phyloP scores from a whole-genome alignment of 176 grass and related monocot species.

The Zea luxurians region DNA sequence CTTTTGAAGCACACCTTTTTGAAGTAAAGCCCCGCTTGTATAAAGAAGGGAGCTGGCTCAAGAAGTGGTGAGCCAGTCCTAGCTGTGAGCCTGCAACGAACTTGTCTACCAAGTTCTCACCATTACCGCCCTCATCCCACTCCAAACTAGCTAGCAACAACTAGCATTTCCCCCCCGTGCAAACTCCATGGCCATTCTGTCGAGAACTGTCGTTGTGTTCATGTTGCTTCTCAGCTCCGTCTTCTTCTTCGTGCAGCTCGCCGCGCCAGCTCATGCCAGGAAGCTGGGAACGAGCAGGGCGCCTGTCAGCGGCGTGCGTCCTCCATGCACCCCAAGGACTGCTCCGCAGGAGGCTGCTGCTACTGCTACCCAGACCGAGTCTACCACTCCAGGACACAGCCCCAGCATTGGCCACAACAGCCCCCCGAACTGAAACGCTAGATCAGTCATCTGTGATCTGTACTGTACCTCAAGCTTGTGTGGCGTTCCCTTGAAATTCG shows the following conservation, averaged over 20 bases:
- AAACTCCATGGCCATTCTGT: constrained; percentile 45
- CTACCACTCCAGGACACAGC: constrained; percentile 56
- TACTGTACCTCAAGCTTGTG: constrained; percentile 13
- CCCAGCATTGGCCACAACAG: constrained; percentile 55
- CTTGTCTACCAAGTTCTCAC: constrained; percentile 20
- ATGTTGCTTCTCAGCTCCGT: constrained; percentile 36
- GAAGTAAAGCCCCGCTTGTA: constrained; percentile 52
- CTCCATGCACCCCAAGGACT: constrained; percentile 15
- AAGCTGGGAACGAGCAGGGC: constrained; percentile 32
- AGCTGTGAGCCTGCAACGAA: constrained; percentile 6
- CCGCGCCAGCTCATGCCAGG: constrained; percentile 44
- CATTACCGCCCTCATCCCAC: not conserved
- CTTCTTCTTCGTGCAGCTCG: constrained; percentile 51
- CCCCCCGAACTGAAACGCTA: constrained; percentile 39
- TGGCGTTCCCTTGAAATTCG: constrained; percentile 32
- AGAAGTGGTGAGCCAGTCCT: constrained; percentile 23
- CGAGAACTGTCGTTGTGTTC: constrained; percentile 3
- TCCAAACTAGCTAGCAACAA: constrained; percentile 15
- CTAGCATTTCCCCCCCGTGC: not conserved
- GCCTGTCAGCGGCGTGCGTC: constrained; percentile 7
- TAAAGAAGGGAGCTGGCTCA: constrained; percentile 47
- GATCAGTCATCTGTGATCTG: not conserved
- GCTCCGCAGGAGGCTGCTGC: not conserved
- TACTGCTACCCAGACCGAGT: not conserved
- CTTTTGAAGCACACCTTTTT: constrained; percentile 44